Percentiles rank a stretch among this genome's conserved stretches.
phyloP scores from a whole-genome alignment of 805 yeast species.

The Lachancea waltii region DNA sequence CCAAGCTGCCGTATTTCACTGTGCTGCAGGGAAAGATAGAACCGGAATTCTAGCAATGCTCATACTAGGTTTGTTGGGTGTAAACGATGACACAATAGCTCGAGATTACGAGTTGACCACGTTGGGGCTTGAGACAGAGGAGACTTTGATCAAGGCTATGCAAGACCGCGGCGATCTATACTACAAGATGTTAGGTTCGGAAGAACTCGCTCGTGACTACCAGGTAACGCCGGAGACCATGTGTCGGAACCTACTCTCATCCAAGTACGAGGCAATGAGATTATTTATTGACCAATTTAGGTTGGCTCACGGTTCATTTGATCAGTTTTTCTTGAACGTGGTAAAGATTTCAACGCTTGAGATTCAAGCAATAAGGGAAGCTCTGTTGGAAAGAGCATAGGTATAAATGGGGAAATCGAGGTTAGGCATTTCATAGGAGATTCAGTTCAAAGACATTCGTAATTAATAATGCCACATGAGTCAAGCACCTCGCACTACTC shows the following conservation, averaged over 20 bases:
- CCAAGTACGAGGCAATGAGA: conserved; percentile 65
- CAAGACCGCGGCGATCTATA: conserved; percentile 35
- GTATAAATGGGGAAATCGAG: no score
- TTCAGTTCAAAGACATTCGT: not conserved
- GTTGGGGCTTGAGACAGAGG: conserved; percentile 50
- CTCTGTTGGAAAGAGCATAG: conserved; percentile 31
- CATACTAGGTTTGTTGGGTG: conserved; percentile 55
- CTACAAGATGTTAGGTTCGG: conserved; percentile 25
- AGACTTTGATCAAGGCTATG: conserved; percentile 21
- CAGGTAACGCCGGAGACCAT: conserved; percentile 39
- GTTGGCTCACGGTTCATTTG: conserved; percentile 47
- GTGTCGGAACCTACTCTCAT: conserved; percentile 52
- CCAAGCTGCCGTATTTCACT: conserved; percentile 57
- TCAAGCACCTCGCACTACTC: no score
- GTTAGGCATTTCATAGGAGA: conserved; percentile 2
- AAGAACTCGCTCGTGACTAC: conserved; percentile 26
- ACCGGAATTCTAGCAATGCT: conserved; percentile 73
- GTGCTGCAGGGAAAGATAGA: conserved; percentile 84
- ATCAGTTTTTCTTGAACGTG: conserved; percentile 38
- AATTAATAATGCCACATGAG: no score
- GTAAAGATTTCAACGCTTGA: conserved; percentile 44
- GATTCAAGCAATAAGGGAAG: conserved; percentile 32
- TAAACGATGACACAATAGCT: conserved; percentile 57
- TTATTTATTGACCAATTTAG: conserved; percentile 51
- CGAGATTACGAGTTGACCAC: conserved; percentile 75